Conservation (phyloP, 345 rosid genomes). For the Moricandia arvensis region DNA sequence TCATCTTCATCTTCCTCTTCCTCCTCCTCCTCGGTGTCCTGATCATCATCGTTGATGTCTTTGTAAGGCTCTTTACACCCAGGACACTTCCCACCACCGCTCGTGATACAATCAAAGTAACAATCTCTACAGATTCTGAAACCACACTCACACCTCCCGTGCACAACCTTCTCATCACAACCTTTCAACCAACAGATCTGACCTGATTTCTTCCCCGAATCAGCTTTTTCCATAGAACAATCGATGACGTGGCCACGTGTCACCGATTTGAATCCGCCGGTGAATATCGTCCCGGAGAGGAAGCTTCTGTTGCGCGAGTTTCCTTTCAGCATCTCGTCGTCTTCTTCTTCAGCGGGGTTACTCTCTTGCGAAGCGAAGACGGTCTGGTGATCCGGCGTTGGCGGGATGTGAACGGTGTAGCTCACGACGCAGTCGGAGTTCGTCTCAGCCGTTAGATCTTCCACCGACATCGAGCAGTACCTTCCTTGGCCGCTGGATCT, state of each 20-base stretch:
- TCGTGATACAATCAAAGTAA: constrained; percentile 53
- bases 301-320: constrained; percentile 41
- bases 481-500: constrained; percentile 50
- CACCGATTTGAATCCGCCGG: constrained; percentile 67
- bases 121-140: constrained; percentile 68
- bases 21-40: constrained; percentile 42
- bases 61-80: constrained; percentile 75
- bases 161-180: constrained; percentile 60
- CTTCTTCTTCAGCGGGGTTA: constrained; percentile 33
- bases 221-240: constrained; percentile 44
- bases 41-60: constrained; percentile 53
- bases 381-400: constrained; percentile 76
- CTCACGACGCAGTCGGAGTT: constrained; percentile 53
- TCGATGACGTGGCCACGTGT: constrained; percentile 72
- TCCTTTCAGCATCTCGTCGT: constrained; percentile 18
- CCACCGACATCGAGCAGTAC: constrained; percentile 54
- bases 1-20: constrained; percentile 42
- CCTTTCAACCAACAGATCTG: constrained; percentile 63
- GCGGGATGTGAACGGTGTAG: constrained; percentile 77
- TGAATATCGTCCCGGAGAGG: constrained; percentile 64
- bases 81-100: constrained; percentile 66
- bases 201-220: constrained; percentile 42
- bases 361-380: constrained; percentile 53
- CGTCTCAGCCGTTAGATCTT: constrained; percentile 42
- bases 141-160: constrained; percentile 65